Evolutionary conservation across 768 basidiomycete genomes (phyloP).

Genomic region (Psilocybe cubensis): DNA sequence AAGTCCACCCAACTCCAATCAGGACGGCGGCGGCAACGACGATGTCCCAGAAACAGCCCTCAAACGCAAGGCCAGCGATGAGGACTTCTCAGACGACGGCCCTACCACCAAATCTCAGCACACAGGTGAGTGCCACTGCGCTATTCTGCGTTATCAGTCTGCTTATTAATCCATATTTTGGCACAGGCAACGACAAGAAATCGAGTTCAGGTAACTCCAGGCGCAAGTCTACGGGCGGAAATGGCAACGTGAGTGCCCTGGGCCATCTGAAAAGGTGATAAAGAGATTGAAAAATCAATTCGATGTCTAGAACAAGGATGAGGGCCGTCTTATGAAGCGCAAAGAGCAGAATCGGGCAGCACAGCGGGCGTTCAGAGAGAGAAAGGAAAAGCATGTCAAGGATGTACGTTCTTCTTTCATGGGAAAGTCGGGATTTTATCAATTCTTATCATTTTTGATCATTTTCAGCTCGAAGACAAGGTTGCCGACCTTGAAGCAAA

Average conservation of each 20-base stretch:
- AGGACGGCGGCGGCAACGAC: conserved; percentile 30
- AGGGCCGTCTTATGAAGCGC: conserved; percentile 77
- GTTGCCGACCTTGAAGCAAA: conserved; percentile 86
- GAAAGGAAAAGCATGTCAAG: conserved; percentile 97
- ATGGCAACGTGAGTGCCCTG: conserved; percentile 28
- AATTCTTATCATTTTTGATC: conserved; percentile 6
- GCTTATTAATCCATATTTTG: not conserved
- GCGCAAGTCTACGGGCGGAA: conserved; percentile 22
- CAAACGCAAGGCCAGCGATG: conserved; percentile 80
- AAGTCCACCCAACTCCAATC: conserved; percentile 63
- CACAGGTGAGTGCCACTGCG: conserved; percentile 45
- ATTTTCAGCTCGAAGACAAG: conserved; percentile 82
- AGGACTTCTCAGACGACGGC: conserved; percentile 57
- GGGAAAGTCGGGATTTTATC: conserved; percentile 3
- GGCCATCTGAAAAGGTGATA: not conserved
- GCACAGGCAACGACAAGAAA: conserved; percentile 25
- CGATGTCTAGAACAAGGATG: conserved; percentile 55
- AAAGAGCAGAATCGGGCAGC: conserved; percentile 98
- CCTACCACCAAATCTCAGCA: conserved; percentile 71
- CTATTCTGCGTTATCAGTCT: not conserved
- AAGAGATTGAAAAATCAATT: not conserved
- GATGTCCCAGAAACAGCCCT: conserved; percentile 52
- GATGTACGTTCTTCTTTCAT: conserved; percentile 63
- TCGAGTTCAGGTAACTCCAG: conserved; percentile 9
- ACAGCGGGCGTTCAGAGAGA: conserved; percentile 95